A percentile compares a stretch with the other conserved stretches of the same genome.
phyloP scores from a whole-genome alignment of 1,284 basidiomycete species.

The Xerocomus amazonicus region DNA sequence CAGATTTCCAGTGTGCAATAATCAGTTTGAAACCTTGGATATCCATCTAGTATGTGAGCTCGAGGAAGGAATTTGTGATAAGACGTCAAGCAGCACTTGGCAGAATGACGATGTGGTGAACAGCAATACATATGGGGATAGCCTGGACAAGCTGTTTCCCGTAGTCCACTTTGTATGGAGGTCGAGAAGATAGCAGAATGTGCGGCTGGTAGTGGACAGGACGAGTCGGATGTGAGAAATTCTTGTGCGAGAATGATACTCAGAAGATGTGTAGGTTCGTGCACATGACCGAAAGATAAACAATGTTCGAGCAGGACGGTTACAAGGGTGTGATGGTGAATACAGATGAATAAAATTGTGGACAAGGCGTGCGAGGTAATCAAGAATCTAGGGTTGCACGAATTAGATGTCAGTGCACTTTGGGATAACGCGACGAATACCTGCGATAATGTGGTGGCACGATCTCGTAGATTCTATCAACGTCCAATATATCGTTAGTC shows the following conservation, averaged over 20 bases:
- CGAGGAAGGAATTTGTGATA: conserved; percentile 13
- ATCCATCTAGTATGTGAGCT: conserved; percentile 33
- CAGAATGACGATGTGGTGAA: conserved; percentile 33
- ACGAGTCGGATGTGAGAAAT: conserved; percentile 22
- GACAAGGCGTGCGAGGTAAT: conserved; percentile 50
- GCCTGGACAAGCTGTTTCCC: conserved; percentile 3
- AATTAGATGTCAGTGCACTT: conserved; percentile 4
- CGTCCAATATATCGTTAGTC: conserved; percentile 27
- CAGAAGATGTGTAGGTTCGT: conserved; percentile 45
- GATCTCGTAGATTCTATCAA: conserved; percentile 46
- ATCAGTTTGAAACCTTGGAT: conserved; percentile 36
- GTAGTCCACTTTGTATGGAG: conserved; percentile 35
- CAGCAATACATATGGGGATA: background rate
- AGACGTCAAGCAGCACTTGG: conserved; percentile 13
- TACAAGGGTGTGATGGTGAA: conserved; percentile 45
- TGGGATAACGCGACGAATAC: conserved; percentile 31
- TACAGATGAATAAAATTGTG: conserved; percentile 43
- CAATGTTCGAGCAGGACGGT: conserved; percentile 46
- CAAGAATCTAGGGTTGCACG: conserved; percentile 37
- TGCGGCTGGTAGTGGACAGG: conserved; percentile 28
- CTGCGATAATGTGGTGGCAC: conserved; percentile 48
- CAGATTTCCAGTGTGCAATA: conserved; percentile 26
- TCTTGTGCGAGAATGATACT: conserved; percentile 37
- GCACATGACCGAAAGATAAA: conserved; percentile 37
- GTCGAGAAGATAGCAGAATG: conserved; percentile 41